phyloP scores from a whole-genome alignment of 129 eudicot species.

The Lactuca saligna region DNA sequence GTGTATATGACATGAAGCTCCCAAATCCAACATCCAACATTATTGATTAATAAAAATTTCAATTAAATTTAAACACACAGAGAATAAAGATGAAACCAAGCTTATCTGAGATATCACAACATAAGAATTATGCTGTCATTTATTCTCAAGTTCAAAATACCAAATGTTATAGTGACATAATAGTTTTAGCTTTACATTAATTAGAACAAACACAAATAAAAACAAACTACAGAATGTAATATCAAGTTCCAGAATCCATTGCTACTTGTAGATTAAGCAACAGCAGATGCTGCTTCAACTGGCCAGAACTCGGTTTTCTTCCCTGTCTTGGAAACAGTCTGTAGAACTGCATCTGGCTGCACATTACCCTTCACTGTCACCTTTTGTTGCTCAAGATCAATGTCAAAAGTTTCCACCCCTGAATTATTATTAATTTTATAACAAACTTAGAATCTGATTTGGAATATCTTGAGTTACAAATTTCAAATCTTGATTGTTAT shows the following conservation, averaged over 20 bases:
- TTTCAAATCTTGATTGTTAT: background rate
- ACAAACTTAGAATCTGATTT: background rate
- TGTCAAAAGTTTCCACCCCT: constrained; percentile 87
- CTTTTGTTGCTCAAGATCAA: constrained; percentile 75
- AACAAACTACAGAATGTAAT: constrained; percentile 18
- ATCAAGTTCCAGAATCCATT: constrained; percentile 13
- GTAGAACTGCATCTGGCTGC: constrained; percentile 79
- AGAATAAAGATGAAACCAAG: background rate
- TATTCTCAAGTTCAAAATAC: constrained; percentile 27
- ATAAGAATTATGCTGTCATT: constrained; percentile 15
- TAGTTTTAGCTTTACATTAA: constrained; percentile 32
- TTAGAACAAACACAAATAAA: constrained; percentile 12
- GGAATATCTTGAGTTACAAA: background rate
- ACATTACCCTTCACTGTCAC: constrained; percentile 95
- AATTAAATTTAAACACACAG: too few species aligned
- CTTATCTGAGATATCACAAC: constrained; percentile 12
- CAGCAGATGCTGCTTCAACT: constrained; percentile 40
- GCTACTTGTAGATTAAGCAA: constrained; percentile 21
- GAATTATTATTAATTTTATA: background rate
- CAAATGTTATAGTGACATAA: constrained; percentile 22
- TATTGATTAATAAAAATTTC: too few species aligned
- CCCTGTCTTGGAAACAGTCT: constrained; percentile 92
- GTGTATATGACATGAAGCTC: too few species aligned
- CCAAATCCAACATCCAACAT: too few species aligned
- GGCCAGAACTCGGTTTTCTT: constrained; percentile 88